Evolutionary conservation across 495 filamentous ascomycete species (phyloP).

Genomic region (Neurospora pannonica): DNA sequence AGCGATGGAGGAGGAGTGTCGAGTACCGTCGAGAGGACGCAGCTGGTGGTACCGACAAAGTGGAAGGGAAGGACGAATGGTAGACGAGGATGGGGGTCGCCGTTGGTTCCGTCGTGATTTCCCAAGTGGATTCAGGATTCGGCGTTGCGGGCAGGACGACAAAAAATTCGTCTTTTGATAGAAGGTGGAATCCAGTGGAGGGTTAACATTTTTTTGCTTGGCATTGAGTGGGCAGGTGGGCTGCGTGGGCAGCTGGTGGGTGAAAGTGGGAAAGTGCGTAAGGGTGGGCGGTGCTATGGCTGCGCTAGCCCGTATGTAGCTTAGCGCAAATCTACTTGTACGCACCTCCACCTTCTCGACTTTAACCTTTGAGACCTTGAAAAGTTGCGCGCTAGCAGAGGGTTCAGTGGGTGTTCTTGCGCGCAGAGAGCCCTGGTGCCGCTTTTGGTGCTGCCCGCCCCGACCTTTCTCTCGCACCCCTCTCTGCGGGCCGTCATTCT

Average conservation of each 20-base stretch:
- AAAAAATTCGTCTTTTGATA: background rate
- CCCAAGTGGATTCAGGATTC: background rate
- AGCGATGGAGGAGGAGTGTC: background rate
- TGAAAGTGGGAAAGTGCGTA: background rate
- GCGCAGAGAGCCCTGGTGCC: background rate
- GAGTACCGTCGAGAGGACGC: background rate
- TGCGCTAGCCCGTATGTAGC: background rate
- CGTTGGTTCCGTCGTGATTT: background rate
- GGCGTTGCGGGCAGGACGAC: background rate
- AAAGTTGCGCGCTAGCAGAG: background rate
- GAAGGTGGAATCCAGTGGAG: constrained; percentile 12
- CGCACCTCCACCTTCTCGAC: background rate
- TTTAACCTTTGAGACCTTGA: background rate
- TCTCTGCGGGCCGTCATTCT: background rate
- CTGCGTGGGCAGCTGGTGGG: background rate
- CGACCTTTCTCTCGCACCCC: background rate
- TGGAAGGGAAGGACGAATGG: background rate
- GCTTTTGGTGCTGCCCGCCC: background rate
- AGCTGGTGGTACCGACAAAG: background rate
- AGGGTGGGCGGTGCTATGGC: background rate
- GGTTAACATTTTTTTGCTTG: constrained; percentile 24
- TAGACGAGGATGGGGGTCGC: background rate
- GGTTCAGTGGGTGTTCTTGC: background rate
- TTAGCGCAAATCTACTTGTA: constrained; percentile 8
- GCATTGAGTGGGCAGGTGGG: constrained; percentile 8